A percentile compares a stretch with the other conserved stretches of the same genome.
phyloP scores from a whole-genome alignment of 2,329 filamentous ascomycete genomes.

The Aspergillus jensenii region DNA sequence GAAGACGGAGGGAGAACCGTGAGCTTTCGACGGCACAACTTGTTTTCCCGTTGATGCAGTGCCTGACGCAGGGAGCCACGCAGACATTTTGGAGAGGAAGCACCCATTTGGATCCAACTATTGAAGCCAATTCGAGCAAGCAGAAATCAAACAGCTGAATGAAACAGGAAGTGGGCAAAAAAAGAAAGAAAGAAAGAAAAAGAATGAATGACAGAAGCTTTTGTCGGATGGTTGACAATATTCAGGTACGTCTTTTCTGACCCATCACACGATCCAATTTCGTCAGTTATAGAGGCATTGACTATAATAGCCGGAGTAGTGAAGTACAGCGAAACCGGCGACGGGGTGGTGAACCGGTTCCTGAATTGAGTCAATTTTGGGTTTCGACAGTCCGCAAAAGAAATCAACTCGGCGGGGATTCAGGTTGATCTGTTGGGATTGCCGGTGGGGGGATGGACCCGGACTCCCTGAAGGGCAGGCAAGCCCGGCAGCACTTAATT shows the following conservation, averaged over 20 bases:
- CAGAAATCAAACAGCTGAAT: not conserved
- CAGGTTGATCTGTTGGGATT: conserved; percentile 2
- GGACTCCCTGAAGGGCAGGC: not conserved
- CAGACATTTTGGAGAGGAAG: conserved; percentile 22
- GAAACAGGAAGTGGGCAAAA: not conserved
- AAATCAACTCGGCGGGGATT: not conserved
- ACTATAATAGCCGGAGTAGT: not conserved
- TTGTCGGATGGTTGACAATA: not conserved
- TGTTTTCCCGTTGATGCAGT: conserved; percentile 41
- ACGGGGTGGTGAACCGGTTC: not conserved
- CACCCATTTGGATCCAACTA: conserved; percentile 3
- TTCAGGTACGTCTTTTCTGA: not conserved
- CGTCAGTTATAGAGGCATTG: not conserved
- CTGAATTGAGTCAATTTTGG: not conserved
- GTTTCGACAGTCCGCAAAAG: not conserved
- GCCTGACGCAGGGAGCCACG: conserved; percentile 30
- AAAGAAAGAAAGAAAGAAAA: not conserved
- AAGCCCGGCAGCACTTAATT: not conserved
- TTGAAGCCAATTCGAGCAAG: too few species aligned
- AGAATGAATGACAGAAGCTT: not conserved
- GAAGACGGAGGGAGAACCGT: conserved; percentile 45
- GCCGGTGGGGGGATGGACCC: not conserved
- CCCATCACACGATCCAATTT: not conserved
- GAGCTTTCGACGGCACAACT: conserved; percentile 48
- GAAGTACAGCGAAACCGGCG: not conserved